Base-by-base conservation (phyloP, 2,329 filamentous ascomycete species). In the Fusarium tuaranense region DNA sequence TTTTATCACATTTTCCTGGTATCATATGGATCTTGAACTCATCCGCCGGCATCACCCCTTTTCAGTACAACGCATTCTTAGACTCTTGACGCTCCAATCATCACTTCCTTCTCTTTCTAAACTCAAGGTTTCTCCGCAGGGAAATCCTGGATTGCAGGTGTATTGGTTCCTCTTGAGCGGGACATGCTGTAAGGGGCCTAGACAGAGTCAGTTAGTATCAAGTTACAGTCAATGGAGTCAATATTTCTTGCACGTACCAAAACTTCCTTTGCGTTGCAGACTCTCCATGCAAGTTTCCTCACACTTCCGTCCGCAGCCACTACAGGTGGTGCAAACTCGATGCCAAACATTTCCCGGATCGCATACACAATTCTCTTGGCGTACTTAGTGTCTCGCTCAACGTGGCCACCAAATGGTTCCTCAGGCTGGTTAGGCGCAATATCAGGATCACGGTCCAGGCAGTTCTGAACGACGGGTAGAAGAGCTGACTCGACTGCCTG, bases 231-330 rank as follows among this genome's bases (percentile, higher is more conserved):
- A 55, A 9, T 53, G 5, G 25, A 8, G 4, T 18, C 14, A 57
- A 18, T n/a, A 10, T 9, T 48, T 25, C 14, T 2, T 18, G 14
- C 39, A 88, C 93, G 86, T 86, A 97, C 95, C 84, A 98, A 83
- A 74, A 98, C 97, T 84, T 95, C 94, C 87, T 98, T 98, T 39
- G 97, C 97, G 82, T 97, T 97, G 82, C 93, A 97, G 73, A 99
- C 94, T 79, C 97, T 90, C 95, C 96, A 98, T 7, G 95, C 95
- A 73, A 99, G 86, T 81, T 97, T 98, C 80, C 89, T 91, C 69
- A 98, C 94, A 77, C 92, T 97, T 7, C 97, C 95, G 84, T 99
- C 97, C 0, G 95, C 95, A 63, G 94, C 91, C 36, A 99, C 97
- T 1, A 98, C 96, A 53, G 95, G 94, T 0, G 95, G 93, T 2